These are phyloP conservation scores for Aegilops tauschii DNA, from an alignment of 176 grass and related monocot species.

Conservation along the genomic window DNA sequence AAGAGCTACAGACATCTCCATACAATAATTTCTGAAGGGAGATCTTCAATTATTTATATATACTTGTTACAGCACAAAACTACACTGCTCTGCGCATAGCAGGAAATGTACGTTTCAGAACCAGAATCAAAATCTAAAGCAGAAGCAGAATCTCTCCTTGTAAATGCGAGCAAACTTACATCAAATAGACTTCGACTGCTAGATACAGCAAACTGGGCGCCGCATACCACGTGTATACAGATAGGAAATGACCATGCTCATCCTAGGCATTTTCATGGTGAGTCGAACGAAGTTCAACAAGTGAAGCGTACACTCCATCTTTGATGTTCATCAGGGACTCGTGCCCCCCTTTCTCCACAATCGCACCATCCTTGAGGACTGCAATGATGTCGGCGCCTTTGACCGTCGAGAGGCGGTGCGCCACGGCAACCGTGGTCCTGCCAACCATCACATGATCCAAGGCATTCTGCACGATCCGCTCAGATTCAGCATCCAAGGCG, in stretches of 20 bases:
- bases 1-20: too few species aligned
- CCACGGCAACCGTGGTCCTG: conserved; percentile 54
- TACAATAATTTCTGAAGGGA: too few species aligned
- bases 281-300: conserved; percentile 49
- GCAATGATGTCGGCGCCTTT: conserved; percentile 60
- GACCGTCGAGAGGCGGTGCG: conserved; percentile 61
- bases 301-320: conserved; percentile 58
- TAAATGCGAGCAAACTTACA: not conserved
- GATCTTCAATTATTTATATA: too few species aligned
- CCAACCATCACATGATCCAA: conserved; percentile 61
- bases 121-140: too few species aligned
- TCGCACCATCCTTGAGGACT: conserved; percentile 61
- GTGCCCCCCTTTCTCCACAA: conserved; percentile 63
- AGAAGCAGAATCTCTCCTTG: not conserved
- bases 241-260: not conserved
- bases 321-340: conserved; percentile 53
- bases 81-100: not conserved
- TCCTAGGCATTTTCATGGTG: not conserved
- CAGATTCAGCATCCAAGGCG: conserved; percentile 68
- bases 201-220: not conserved
- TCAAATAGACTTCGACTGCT: not conserved
- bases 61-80: too few species aligned
- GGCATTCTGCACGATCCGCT: conserved; percentile 60
- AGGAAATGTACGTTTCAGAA: not conserved
- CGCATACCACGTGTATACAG: too few species aligned